Evolutionary conservation across 257 asterid species (phyloP).

Genomic region (Leonotis leonurus): DNA sequence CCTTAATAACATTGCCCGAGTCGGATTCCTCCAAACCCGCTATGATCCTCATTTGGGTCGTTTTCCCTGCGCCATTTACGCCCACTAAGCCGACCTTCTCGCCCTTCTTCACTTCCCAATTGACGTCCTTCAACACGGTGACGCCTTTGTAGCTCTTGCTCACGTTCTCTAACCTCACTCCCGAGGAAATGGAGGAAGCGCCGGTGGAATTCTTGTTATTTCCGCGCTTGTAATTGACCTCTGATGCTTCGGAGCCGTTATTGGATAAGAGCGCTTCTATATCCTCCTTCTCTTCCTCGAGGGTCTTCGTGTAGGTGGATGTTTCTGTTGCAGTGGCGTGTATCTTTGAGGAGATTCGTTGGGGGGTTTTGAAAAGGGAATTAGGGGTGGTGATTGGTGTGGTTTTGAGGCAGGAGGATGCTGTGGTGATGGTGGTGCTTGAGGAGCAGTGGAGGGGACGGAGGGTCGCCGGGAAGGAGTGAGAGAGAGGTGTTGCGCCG

Average conservation of each 20-base stretch:
- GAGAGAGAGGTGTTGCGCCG: conserved; percentile 35
- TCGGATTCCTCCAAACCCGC: conserved; percentile 88
- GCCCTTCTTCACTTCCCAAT: conserved; percentile 89
- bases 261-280: conserved; percentile 63
- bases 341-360: conserved; percentile 35
- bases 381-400: no score
- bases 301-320: conserved; percentile 33
- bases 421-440: conserved; percentile 15
- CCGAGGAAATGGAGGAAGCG: conserved; percentile 84
- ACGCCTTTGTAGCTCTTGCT: conserved; percentile 76
- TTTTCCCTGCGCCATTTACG: conserved; percentile 96
- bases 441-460: conserved; percentile 37
- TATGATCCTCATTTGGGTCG: conserved; percentile 88
- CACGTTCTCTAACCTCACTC: conserved; percentile 76
- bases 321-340: conserved; percentile 61
- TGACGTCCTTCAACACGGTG: conserved; percentile 77
- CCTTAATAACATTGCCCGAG: conserved; percentile 86
- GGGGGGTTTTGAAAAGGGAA: conserved; percentile 23
- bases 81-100: conserved; percentile 96
- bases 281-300: conserved; percentile 45
- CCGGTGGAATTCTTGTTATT: conserved; percentile 39
- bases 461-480: conserved; percentile 31
- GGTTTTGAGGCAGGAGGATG: conserved; percentile 24
- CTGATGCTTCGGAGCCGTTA: conserved; percentile 22
- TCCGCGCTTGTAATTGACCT: conserved; percentile 37